Percentiles rank a stretch among this genome's conserved stretches.
phyloP scores from a whole-genome alignment of 2,329 filamentous ascomycete genomes.

The Monosporascus sp. region DNA sequence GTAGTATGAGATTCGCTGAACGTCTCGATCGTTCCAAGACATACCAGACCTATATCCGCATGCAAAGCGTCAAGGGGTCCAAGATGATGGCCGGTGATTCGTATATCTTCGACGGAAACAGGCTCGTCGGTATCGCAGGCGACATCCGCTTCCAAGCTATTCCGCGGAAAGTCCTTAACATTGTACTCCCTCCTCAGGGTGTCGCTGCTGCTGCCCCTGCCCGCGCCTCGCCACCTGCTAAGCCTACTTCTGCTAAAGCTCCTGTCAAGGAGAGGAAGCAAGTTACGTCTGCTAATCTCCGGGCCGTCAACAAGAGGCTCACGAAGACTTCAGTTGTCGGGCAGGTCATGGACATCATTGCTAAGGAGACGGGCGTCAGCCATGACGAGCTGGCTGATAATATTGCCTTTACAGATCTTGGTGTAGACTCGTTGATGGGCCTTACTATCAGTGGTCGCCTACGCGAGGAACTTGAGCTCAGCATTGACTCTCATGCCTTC shows the following conservation, averaged over 20 bases:
- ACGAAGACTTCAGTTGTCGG: conserved; percentile 35
- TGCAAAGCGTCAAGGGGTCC: conserved; percentile 47
- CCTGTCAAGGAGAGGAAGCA: conserved; percentile 36
- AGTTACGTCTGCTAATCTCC: conserved; percentile 40
- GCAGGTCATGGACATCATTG: conserved; percentile 47
- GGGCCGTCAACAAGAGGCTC: conserved; percentile 46
- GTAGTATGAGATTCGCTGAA: conserved; percentile 44
- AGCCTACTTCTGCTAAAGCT: conserved; percentile 30
- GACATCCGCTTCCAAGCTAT: conserved; percentile 64
- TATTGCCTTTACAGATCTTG: conserved; percentile 51
- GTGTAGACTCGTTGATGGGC: conserved; percentile 57
- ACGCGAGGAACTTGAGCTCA: conserved; percentile 51
- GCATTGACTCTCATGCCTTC: conserved; percentile 47
- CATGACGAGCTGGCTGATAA: conserved; percentile 51
- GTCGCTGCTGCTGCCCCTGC: conserved; percentile 33
- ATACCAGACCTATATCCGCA: conserved; percentile 52
- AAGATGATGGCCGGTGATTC: conserved; percentile 50
- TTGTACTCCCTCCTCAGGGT: conserved; percentile 58
- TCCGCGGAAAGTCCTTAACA: conserved; percentile 60
- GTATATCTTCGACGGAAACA: conserved; percentile 48
- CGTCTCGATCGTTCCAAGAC: conserved; percentile 38
- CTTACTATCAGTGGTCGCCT: conserved; percentile 52
- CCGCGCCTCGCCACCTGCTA: conserved; percentile 27
- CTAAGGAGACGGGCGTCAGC: conserved; percentile 50
- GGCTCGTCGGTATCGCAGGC: conserved; percentile 40